These are phyloP conservation scores for Pythium rhizo-oryzae DNA, from an alignment of 352 stramenopile genomes.

Conservation along the genomic window DNA sequence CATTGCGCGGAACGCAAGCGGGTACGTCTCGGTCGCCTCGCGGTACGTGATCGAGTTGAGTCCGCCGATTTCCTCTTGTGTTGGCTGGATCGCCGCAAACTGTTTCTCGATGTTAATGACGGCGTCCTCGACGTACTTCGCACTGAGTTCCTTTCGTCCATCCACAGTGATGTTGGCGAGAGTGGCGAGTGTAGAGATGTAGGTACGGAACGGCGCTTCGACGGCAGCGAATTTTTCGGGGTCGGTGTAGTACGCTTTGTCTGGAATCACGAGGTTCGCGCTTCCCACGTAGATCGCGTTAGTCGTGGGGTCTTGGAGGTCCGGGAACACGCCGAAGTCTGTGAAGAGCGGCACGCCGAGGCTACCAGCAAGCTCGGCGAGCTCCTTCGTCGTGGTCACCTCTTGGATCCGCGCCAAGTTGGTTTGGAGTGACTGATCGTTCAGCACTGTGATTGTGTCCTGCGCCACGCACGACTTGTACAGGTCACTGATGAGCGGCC, in stretches of 20 bases:
- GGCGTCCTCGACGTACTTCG: constrained; percentile 14
- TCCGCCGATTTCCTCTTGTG: constrained; percentile 48
- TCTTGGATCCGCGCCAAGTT: constrained; percentile 23
- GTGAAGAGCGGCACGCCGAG: constrained; percentile 80
- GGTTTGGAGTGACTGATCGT: constrained; percentile 18
- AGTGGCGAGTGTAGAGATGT: constrained; percentile 41
- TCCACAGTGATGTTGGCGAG: constrained; percentile 21
- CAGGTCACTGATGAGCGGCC: constrained; percentile 58
- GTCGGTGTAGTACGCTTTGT: constrained; percentile 89
- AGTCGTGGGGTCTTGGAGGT: too few relatives aligned
- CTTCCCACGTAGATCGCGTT: constrained; percentile 75
- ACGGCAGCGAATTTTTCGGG: constrained; percentile 30
- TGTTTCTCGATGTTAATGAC: constrained; percentile 73
- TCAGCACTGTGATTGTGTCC: constrained; percentile 26
- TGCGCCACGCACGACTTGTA: constrained; percentile 62
- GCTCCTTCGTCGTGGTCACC: constrained; percentile 14
- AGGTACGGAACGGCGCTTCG: constrained; percentile 38
- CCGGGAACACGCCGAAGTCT: constrained; percentile 44
- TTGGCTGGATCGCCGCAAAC: constrained; percentile 65
- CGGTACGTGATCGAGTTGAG: constrained; percentile 80
- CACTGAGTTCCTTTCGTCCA: neutral
- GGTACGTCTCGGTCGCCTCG: constrained; percentile 44
- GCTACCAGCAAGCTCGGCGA: constrained; percentile 26
- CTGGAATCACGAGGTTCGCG: constrained; percentile 60
- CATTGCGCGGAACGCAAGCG: constrained; percentile 46